A percentile compares a stretch with the other conserved stretches of the same genome.
Conservation (phyloP, 306 rosid genomes). For the Macrotyloma uniflorum region DNA sequence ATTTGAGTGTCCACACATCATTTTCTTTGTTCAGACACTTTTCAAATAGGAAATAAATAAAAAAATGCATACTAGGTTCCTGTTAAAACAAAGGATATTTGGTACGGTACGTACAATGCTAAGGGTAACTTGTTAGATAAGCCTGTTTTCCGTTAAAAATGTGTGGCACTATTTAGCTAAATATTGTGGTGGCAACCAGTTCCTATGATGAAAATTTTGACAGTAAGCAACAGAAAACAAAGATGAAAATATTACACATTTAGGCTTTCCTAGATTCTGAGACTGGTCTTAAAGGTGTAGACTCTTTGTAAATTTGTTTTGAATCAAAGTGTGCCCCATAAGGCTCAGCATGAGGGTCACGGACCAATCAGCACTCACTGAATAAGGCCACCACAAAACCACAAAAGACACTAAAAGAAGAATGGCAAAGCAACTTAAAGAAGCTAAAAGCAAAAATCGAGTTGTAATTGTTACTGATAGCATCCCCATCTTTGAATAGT, state of each 20-base stretch:
- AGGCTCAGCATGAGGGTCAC: slow-evolving; percentile 35
- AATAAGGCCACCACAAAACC: slow-evolving; percentile 45
- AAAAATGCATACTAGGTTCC: slow-evolving; percentile 40
- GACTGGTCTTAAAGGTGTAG: slow-evolving; percentile 69
- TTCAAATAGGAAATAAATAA: slow-evolving; percentile 42
- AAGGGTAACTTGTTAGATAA: slow-evolving; percentile 36
- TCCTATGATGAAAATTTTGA: slow-evolving; percentile 22
- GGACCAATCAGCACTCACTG: slow-evolving; percentile 35
- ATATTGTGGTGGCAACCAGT: slow-evolving; percentile 48
- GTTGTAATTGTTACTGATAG: slow-evolving; percentile 47
- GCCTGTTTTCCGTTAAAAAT: slow-evolving; percentile 28
- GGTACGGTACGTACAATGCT: slow-evolving; percentile 64
- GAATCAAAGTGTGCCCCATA: slow-evolving; percentile 46
- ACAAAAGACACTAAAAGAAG: slow-evolving; percentile 48
- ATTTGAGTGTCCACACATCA: background rate
- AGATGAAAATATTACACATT: slow-evolving; percentile 27
- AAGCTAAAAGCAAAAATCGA: slow-evolving; percentile 47
- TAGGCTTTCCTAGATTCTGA: slow-evolving; percentile 58
- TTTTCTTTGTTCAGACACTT: background rate
- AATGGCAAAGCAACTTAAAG: slow-evolving; percentile 54
- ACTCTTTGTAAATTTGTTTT: slow-evolving; percentile 52
- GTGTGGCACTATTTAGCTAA: slow-evolving; percentile 28
- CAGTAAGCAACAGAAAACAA: slow-evolving; percentile 32
- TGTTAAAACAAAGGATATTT: slow-evolving; percentile 32
- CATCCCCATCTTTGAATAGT: slow-evolving; percentile 43